A percentile compares a stretch with the other conserved stretches of the same genome.
Evolutionary conservation across 2,329 filamentous ascomycete genomes (phyloP).

Genomic region (Domatiomyces catenatus): DNA sequence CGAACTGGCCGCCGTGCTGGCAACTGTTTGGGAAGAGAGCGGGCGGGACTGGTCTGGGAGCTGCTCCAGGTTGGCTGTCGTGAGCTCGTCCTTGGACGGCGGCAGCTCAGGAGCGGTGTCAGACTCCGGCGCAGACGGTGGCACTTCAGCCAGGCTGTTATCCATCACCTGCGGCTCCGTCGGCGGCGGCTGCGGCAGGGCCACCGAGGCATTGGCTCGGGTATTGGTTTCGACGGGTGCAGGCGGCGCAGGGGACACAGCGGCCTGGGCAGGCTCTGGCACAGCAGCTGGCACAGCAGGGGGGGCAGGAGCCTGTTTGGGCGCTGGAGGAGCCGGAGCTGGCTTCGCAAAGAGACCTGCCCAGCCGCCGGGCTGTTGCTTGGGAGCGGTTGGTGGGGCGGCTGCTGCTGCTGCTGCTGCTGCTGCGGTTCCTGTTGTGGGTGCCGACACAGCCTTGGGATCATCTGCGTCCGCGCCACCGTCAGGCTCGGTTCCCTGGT

Average conservation of each 20-base stretch:
- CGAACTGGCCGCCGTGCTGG: constrained; percentile 77
- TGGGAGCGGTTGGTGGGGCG: constrained; percentile 5
- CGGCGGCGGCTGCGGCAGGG: constrained; percentile 23
- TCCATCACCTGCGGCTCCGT: constrained; percentile 26
- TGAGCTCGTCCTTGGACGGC: constrained; percentile 68
- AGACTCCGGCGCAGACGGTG: constrained; percentile 14
- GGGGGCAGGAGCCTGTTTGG: constrained; percentile 36
- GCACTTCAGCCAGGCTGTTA: constrained; percentile 18
- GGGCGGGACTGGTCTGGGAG: constrained; percentile 68
- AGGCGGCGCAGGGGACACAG: constrained; percentile 2
- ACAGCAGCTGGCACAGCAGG: constrained; percentile 10
- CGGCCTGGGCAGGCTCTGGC: constrained; percentile 5
- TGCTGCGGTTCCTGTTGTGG: not conserved
- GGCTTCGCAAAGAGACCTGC: constrained; percentile 60
- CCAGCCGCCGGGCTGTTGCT: constrained; percentile 33
- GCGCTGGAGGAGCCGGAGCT: constrained; percentile 26
- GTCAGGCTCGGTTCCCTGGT: constrained; percentile 17
- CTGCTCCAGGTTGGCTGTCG: constrained; percentile 82
- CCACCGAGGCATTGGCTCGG: constrained; percentile 24
- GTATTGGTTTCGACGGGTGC: constrained; percentile 16
- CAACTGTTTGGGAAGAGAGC: constrained; percentile 63
- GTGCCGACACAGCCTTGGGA: constrained; percentile 12
- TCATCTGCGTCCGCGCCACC: constrained; percentile 21
- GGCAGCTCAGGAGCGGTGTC: constrained; percentile 29
- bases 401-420: not conserved